Percentiles rank a stretch among this genome's conserved stretches.
phyloP scores from a whole-genome alignment of 257 asterid species.

The Ocimum tenuiflorum region DNA sequence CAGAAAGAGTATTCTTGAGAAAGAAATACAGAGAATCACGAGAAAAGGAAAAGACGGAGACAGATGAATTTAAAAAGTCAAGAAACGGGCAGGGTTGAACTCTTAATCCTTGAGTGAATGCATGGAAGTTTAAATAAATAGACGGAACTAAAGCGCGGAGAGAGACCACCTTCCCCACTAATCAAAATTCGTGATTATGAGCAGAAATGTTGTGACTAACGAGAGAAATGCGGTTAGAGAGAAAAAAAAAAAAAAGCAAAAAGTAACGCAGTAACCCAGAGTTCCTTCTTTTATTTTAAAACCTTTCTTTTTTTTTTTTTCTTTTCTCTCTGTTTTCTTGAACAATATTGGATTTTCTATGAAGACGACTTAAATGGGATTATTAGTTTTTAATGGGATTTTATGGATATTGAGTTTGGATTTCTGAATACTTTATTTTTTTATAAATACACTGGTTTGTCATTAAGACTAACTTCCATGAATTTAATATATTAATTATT shows the following conservation, averaged over 20 bases:
- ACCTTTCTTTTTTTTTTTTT: neutral
- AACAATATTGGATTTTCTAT: neutral
- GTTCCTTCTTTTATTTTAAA: neutral
- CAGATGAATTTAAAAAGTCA: neutral
- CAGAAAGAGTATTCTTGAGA: constrained; percentile 7
- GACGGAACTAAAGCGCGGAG: constrained; percentile 19
- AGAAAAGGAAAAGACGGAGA: neutral
- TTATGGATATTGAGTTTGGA: neutral
- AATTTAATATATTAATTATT: neutral
- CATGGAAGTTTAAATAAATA: constrained; percentile 22
- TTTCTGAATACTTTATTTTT: too few relatives aligned
- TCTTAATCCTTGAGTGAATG: constrained; percentile 15
- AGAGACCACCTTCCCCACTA: neutral
- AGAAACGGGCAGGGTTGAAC: constrained; percentile 3
- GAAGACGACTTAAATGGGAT: neutral
- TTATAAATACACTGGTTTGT: neutral
- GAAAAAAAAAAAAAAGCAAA: neutral
- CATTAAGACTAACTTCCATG: neutral
- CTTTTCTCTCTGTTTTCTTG: neutral
- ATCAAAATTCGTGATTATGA: constrained; percentile 22
- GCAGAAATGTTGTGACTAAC: constrained; percentile 20
- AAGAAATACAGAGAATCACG: neutral
- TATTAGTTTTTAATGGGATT: neutral
- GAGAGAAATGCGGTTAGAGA: neutral
- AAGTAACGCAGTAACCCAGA: constrained; percentile 11